Conservation (phyloP, 441 rosid genomes). For the Syzygium malaccense region DNA sequence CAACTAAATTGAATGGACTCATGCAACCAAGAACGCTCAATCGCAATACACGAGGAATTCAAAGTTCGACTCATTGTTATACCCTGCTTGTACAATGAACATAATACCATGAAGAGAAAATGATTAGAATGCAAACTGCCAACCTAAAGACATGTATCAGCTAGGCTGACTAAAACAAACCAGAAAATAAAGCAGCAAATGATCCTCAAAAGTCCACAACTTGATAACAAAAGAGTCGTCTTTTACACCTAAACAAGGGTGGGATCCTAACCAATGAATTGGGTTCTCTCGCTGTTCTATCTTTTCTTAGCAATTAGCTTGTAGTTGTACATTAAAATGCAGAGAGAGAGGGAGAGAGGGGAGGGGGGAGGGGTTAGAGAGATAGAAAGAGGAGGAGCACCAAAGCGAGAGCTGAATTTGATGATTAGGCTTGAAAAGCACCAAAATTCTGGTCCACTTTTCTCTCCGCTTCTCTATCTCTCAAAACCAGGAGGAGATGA, state of each 20-base stretch:
- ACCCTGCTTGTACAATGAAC: background rate
- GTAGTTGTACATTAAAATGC: background rate
- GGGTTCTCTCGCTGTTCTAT: background rate
- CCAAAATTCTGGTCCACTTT: background rate
- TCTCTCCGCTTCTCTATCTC: background rate
- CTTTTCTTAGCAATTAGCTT: background rate
- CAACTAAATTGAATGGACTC: background rate
- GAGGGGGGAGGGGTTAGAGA: background rate
- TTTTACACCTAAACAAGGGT: background rate
- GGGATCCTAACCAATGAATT: background rate
- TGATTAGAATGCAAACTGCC: background rate
- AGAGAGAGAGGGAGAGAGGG: background rate
- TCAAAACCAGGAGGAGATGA: background rate
- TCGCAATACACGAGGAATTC: background rate
- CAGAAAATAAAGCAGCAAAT: background rate
- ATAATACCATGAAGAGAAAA: background rate
- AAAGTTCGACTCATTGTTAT: background rate
- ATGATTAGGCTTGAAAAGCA: background rate
- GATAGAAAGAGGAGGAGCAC: background rate
- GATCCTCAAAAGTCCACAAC: background rate
- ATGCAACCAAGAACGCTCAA: background rate
- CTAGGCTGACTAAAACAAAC: background rate
- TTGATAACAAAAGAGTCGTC: background rate
- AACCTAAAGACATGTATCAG: background rate
- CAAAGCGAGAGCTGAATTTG: background rate